Conservation (phyloP, 768 basidiomycete species). For the Ephemerocybe angulata region DNA sequence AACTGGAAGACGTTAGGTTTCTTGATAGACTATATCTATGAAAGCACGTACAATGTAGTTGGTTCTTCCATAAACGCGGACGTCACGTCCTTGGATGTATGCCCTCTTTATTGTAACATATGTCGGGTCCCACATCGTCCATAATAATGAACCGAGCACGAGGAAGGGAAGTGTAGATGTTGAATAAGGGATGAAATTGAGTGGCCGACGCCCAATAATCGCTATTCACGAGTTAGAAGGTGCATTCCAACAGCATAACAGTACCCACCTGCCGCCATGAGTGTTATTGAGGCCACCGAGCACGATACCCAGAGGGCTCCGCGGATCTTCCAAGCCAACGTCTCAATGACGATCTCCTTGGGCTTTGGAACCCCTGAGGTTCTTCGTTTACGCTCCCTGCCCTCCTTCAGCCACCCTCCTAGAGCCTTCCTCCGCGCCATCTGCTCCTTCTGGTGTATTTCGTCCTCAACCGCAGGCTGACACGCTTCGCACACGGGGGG, state of each 20-base stretch:
- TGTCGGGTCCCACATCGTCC: constrained; percentile 86
- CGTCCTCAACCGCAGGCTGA: constrained; percentile 75
- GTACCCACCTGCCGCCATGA: constrained; percentile 46
- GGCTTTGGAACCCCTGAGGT: constrained; percentile 38
- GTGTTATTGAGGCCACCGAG: constrained; percentile 37
- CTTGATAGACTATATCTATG: not conserved
- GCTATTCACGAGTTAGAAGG: too few species aligned
- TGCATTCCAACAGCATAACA: not conserved
- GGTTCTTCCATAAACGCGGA: constrained; percentile 62
- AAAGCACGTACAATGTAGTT: constrained; percentile 54
- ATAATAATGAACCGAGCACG: constrained; percentile 58
- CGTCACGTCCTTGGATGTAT: constrained; percentile 65
- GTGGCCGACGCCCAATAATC: constrained; percentile 3
- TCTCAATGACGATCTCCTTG: constrained; percentile 43
- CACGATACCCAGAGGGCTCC: constrained; percentile 64
- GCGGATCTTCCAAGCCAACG: constrained; percentile 64
- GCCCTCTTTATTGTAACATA: constrained; percentile 59
- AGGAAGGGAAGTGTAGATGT: constrained; percentile 48
- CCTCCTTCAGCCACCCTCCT: constrained; percentile 64
- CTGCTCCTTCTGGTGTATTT: constrained; percentile 71
- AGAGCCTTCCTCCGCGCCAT: constrained; percentile 80
- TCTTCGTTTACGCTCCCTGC: constrained; percentile 55
- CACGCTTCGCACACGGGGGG: constrained; percentile 83
- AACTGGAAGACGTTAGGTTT: constrained; percentile 33
- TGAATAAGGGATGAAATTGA: constrained; percentile 18